phyloP scores from a whole-genome alignment of 169 alveolate species.

The Plasmodium falciparum region DNA sequence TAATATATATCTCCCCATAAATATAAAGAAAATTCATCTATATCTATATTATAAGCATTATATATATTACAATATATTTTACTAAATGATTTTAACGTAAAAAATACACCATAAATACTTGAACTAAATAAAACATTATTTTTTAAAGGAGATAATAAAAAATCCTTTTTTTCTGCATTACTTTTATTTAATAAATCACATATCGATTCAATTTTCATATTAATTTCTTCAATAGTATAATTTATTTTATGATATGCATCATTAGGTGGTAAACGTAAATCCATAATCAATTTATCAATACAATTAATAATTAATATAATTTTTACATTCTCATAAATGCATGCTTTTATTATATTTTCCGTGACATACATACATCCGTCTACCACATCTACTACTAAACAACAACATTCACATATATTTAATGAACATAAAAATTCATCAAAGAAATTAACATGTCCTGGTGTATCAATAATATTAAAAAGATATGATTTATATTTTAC shows the following conservation, averaged over 20 bases:
- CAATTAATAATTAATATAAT: conserved; percentile 93
- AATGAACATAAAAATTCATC: conserved; percentile 98
- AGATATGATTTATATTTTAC: conserved; percentile 83
- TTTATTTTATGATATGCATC: conserved; percentile 98
- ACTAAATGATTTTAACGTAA: conserved; percentile 95
- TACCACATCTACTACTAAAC: conserved; percentile 95
- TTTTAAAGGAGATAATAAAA: conserved; percentile 91
- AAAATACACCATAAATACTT: conserved; percentile 93
- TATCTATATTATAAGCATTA: conserved; percentile 80
- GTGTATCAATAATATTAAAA: conserved; percentile 95
- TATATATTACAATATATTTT: conserved; percentile 86
- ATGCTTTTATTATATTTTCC: conserved; percentile 91
- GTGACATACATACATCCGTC: conserved; percentile 96
- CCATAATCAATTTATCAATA: conserved; percentile 97
- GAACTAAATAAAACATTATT: conserved; percentile 98
- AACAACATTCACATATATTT: conserved; percentile 97
- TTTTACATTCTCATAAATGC: conserved; percentile 84
- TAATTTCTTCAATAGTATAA: conserved; percentile 82
- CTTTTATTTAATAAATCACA: conserved; percentile 68
- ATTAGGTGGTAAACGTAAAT: conserved; percentile 97
- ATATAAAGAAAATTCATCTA: conserved; percentile 85
- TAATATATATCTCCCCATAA: conserved; percentile 94
- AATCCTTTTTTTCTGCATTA: conserved; percentile 30
- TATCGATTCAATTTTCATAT: conserved; percentile 68
- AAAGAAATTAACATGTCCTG: conserved; percentile 98